These are phyloP conservation scores for Skeletonema marinoi DNA, from an alignment of 108 stramenopile genomes.

Conservation along the genomic window DNA sequence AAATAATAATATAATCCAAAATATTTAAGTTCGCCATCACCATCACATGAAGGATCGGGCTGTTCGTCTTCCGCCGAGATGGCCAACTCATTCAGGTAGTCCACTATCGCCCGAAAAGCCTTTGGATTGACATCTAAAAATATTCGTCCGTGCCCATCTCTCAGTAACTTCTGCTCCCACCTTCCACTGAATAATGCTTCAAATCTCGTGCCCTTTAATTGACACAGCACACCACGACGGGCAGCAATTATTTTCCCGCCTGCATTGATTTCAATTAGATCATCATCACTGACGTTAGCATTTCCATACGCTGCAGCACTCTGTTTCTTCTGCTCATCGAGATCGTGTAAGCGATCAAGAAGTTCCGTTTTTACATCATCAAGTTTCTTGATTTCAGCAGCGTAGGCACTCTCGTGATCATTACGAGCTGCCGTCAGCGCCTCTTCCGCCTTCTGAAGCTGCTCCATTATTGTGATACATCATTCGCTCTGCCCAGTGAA, in stretches of 20 bases:
- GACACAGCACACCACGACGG: background rate
- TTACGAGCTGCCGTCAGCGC: background rate
- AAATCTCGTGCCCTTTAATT: conserved; percentile 10
- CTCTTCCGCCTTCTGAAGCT: too few species aligned
- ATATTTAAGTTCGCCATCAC: background rate
- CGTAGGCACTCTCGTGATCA: background rate
- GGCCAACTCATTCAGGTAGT: conserved; percentile 13
- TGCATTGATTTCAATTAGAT: background rate
- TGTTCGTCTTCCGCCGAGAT: conserved; percentile 4
- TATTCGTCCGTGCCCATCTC: conserved; percentile 16
- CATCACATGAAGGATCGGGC: background rate
- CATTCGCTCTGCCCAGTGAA: too few species aligned
- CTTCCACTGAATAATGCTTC: conserved; percentile 29
- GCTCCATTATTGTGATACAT: too few species aligned
- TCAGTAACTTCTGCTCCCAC: conserved; percentile 9
- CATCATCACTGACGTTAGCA: background rate
- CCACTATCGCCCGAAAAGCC: conserved; percentile 1
- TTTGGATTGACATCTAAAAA: conserved; percentile 20
- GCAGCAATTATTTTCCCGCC: background rate
- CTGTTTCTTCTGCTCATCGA: conserved; percentile 3
- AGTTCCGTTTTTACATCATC: background rate
- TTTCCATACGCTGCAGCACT: background rate
- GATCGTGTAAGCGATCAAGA: background rate
- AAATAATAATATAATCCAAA: conserved; percentile 4
- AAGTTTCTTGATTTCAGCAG: background rate